Evolutionary conservation across 768 basidiomycete species (phyloP), one percentile per base, ranked within the genome.

Genomic region (Phlebiopsis flavidoalba): DNA sequence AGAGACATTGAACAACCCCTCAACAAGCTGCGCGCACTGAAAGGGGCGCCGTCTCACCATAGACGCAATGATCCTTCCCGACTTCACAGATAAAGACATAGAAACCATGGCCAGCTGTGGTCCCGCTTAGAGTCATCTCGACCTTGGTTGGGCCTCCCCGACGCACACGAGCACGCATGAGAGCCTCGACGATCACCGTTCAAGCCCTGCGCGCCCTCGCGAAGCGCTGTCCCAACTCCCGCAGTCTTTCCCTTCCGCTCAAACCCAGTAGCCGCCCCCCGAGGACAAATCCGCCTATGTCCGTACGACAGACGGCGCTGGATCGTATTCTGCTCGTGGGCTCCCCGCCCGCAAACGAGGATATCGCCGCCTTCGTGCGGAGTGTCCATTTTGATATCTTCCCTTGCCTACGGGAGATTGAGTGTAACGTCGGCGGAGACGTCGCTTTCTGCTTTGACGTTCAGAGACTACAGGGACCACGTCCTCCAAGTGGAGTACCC

Each of bases 91-190:
- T 59, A 59, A 55, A 1, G 71, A 72, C 60, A 37, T 73, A 7
- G 68, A 59, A 11, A 31, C 52, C 24, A 53, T 73, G 49, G 67
- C 68, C 14, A 47, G 57, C 53, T 72, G 71, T 73, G 72, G 72
- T 68, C 71, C 3, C 53, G 35, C 15, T 60, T 73, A 43, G 63
- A 67, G 59, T n/a, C 65, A 67, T 14, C 65, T 73, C 43, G 52
- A 61, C 46, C 65, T 73, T 11, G 69, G 70, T 37, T n/a, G n/a
- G 64, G 65, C 3, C 22, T 61, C 26, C 65, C 64, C 63, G 63
- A 66, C 50, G 14, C 37, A 8, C 63, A 58, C 43, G 61, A 59
- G 11, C 63, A 64, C 54, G 66, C n/a, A 67, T 6, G 52, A 54
- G n/a, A n/a, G 56, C 55, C 21, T 43, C 57, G 5, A 52, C 45